phyloP scores from a whole-genome alignment of 225 moss, liverwort and hornwort genomes.

The Marchantia polymorpha region DNA sequence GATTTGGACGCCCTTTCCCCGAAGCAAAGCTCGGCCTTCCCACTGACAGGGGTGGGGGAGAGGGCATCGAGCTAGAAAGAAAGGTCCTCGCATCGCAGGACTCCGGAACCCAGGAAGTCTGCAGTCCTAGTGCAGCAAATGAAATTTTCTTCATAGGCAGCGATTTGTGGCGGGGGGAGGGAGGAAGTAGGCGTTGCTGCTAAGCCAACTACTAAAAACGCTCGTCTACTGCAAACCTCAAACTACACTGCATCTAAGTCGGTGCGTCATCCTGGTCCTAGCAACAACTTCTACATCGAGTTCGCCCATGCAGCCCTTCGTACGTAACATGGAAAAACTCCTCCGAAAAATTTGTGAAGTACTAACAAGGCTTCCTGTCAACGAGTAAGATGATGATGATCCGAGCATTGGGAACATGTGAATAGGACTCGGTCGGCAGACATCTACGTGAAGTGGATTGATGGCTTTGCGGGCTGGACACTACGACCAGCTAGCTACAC shows the following conservation, averaged over 20 bases:
- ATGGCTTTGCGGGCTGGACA: background rate
- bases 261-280: background rate
- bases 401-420: background rate
- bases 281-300: no score
- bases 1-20: background rate
- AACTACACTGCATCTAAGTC: conserved; percentile 3
- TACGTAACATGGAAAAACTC: no score
- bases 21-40: background rate
- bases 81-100: background rate
- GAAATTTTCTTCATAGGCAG: background rate
- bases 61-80: background rate
- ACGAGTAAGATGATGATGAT: background rate
- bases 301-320: no score
- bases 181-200: background rate
- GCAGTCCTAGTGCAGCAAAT: background rate
- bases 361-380: background rate
- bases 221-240: background rate
- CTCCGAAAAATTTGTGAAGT: background rate
- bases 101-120: background rate
- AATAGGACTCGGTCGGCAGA: background rate
- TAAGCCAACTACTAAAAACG: background rate
- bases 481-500: background rate
- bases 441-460: background rate
- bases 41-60: background rate
- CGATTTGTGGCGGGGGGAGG: background rate